phyloP scores from a whole-genome alignment of 257 asterid species.

The Solanum corneliomulleri region DNA sequence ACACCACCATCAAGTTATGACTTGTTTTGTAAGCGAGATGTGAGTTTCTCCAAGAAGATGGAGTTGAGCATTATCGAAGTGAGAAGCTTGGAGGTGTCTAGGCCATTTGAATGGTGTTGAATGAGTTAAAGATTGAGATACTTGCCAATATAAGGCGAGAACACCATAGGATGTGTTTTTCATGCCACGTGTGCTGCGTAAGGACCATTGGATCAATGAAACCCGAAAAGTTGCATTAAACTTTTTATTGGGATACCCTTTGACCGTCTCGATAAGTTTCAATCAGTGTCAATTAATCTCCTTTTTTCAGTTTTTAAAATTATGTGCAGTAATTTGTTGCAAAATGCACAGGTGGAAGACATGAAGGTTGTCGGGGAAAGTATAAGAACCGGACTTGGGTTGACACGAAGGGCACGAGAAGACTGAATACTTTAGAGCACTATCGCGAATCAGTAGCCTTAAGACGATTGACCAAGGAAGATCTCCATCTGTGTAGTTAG shows the following conservation, averaged over 20 bases:
- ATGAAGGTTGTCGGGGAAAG: slow-evolving; percentile 47
- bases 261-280: neutral
- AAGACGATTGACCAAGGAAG: neutral
- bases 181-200: neutral
- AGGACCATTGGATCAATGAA: neutral
- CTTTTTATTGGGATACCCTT: neutral
- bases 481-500: neutral
- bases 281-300: neutral
- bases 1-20: neutral
- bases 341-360: slow-evolving; percentile 46
- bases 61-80: neutral
- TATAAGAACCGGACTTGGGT: slow-evolving; percentile 45
- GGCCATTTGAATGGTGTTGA: neutral
- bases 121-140: neutral
- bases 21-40: neutral
- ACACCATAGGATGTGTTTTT: neutral
- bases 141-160: neutral
- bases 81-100: neutral
- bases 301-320: neutral
- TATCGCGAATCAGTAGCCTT: neutral
- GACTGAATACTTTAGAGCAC: slow-evolving; percentile 6
- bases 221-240: neutral
- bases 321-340: neutral
- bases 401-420: slow-evolving; percentile 26
- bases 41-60: neutral